Conservation (phyloP, 2,329 filamentous ascomycete genomes). For the Colletotrichum sp. region DNA sequence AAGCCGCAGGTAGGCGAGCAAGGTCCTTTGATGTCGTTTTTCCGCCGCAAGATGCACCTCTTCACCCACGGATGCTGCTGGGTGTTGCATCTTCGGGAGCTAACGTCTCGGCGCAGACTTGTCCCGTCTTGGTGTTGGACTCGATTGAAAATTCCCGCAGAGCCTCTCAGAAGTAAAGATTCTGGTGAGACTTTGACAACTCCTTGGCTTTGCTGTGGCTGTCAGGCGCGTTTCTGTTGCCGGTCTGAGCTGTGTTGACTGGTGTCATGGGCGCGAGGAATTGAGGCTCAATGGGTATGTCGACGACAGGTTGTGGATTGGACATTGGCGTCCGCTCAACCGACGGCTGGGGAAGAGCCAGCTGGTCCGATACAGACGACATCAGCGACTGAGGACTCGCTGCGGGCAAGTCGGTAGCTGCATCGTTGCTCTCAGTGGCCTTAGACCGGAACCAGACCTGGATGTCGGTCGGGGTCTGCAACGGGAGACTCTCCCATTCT, state of each 20-base stretch:
- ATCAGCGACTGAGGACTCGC: neutral
- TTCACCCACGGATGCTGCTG: neutral
- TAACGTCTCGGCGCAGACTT: neutral
- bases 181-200: slow-evolving; percentile 11
- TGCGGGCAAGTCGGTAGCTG: neutral
- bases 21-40: neutral
- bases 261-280: slow-evolving; percentile 1
- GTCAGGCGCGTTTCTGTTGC: neutral
- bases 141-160: neutral
- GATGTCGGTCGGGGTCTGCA: slow-evolving; percentile 22
- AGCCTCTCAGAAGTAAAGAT: slow-evolving; percentile 12
- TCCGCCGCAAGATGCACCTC: neutral
- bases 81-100: neutral
- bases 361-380: neutral
- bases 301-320: neutral
- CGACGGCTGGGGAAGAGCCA: neutral
- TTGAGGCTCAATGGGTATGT: slow-evolving; percentile 2
- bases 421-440: neutral
- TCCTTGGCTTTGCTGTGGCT: slow-evolving; percentile 6
- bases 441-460: slow-evolving; percentile 25
- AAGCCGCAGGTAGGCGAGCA: slow-evolving; percentile 12
- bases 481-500: slow-evolving; percentile 32
- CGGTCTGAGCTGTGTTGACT: neutral
- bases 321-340: neutral
- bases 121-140: neutral